Evolutionary conservation across 495 filamentous ascomycete genomes (phyloP).

Genomic region (Lophiotrema nucula): DNA sequence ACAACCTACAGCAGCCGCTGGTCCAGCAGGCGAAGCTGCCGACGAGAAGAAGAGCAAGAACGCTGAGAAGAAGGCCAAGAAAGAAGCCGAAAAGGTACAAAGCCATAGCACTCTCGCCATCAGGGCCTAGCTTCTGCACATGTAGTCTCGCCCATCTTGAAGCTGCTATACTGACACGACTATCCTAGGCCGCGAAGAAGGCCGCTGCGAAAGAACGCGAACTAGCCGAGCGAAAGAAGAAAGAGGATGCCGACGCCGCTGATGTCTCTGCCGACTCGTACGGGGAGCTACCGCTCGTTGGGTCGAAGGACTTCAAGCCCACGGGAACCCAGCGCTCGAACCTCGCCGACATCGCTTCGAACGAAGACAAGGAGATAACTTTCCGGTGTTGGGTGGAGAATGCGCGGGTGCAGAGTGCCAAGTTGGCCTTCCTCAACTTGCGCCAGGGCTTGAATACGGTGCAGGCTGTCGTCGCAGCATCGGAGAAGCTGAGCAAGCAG

Average conservation of each 20-base stretch:
- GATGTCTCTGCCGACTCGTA: constrained; percentile 46
- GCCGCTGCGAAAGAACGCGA: constrained; percentile 33
- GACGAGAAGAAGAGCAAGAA: too few species aligned
- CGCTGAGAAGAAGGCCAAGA: constrained; percentile 65
- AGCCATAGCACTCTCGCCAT: neutral
- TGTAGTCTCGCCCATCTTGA: neutral
- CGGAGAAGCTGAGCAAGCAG: constrained; percentile 57
- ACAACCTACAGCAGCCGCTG: too few species aligned
- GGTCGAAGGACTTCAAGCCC: constrained; percentile 36
- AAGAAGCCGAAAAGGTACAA: constrained; percentile 65
- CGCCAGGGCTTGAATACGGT: constrained; percentile 40
- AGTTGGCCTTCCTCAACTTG: constrained; percentile 48
- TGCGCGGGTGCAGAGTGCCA: constrained; percentile 45
- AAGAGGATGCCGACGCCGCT: constrained; percentile 38
- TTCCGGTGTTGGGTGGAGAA: constrained; percentile 45
- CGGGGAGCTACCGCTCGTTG: constrained; percentile 44
- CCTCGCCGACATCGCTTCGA: constrained; percentile 31
- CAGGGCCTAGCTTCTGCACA: neutral
- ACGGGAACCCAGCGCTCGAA: constrained; percentile 30
- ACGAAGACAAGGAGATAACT: constrained; percentile 36
- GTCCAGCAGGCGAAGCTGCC: too few species aligned
- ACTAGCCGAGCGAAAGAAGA: constrained; percentile 41
- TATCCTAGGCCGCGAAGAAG: constrained; percentile 42
- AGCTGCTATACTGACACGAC: too few species aligned
- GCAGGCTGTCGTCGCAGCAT: constrained; percentile 48